Evolutionary conservation across 1,139 yeast genomes (phyloP), one percentile per base, ranked within the genome.

Genomic region (Zygosaccharomyces sapae): DNA sequence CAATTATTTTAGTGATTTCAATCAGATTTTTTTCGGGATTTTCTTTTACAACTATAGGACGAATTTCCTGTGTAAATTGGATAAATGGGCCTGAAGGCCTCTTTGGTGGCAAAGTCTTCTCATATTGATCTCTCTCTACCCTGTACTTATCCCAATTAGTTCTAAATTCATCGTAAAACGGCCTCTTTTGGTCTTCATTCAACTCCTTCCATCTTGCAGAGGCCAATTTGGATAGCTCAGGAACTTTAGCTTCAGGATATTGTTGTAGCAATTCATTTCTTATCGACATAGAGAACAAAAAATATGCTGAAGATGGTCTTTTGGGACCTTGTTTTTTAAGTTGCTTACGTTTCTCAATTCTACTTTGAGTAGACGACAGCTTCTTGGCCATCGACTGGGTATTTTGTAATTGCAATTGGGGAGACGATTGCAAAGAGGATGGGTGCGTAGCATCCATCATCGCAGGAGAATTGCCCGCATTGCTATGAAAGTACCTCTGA

Each of bases 31-130:
- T 63, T 31, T 62, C 66, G 5, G 68, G 68, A 41, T 63, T 57
- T 39, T 62, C 66, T 43, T 60, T 57, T 20, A 62, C 62, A 18
- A 65, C 58, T 19, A 53, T 44, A n/a, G 66, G 66, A 49, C 67
- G 58, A 33, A 62, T 51, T 36, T 63, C 67, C 47, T 63, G 65
- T 10, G 66, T 62, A 37, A 62, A 65, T 43, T 61, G 66, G 31
- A 66, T 59, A 50, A 66, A 66, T 29, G 69, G 69, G 20, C 69
- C 68, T 18, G 66, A 58, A 22, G 69, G 69, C 48, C 67, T 63
- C 56, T 66, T 66, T 45, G 69, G 69, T 5, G 69, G 69, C 38
- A 66, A 50, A 33, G 64, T 59, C 40, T 62, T 60, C 46, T 62
- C 67, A 44, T 63, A 66, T 43, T 61, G 66, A 38, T 63, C 67